phyloP scores from a whole-genome alignment of 768 basidiomycete genomes.

The Neoboletus subvelutipes region DNA sequence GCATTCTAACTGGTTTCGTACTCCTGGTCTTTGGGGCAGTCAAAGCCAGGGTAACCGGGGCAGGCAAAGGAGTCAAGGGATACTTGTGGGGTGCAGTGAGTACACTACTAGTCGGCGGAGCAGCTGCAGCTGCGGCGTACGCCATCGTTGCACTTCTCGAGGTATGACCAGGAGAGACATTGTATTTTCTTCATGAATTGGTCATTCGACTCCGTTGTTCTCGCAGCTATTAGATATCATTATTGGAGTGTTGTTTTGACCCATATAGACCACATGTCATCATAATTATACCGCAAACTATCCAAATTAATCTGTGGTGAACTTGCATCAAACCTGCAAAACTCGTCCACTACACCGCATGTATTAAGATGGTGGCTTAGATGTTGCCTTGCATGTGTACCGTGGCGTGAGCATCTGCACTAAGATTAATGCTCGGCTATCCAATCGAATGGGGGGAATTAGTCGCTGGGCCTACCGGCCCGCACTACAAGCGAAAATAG shows the following conservation, averaged over 20 bases:
- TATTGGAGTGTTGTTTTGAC: background rate
- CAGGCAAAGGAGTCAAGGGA: conserved; percentile 58
- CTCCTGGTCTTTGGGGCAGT: conserved; percentile 89
- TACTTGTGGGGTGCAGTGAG: conserved; percentile 87
- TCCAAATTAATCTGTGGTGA: background rate
- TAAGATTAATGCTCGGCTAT: background rate
- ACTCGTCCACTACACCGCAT: background rate
- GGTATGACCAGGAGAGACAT: conserved; percentile 1
- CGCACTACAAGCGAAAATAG: background rate
- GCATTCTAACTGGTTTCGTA: conserved; percentile 77
- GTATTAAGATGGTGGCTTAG: background rate
- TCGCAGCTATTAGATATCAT: background rate
- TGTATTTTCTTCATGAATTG: background rate
- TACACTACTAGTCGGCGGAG: conserved; percentile 86
- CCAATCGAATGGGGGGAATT: conserved; percentile 11
- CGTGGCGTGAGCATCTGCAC: background rate
- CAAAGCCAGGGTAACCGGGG: conserved; percentile 88
- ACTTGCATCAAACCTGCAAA: background rate
- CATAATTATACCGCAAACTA: background rate
- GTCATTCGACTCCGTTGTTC: background rate
- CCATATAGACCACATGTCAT: background rate
- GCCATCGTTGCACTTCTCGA: conserved; percentile 55
- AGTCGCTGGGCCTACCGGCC: background rate
- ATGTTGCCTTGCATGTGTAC: background rate
- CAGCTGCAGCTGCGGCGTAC: conserved; percentile 79